phyloP scores from a whole-genome alignment of 139 green algal species.

The Bryopsis sp. region DNA sequence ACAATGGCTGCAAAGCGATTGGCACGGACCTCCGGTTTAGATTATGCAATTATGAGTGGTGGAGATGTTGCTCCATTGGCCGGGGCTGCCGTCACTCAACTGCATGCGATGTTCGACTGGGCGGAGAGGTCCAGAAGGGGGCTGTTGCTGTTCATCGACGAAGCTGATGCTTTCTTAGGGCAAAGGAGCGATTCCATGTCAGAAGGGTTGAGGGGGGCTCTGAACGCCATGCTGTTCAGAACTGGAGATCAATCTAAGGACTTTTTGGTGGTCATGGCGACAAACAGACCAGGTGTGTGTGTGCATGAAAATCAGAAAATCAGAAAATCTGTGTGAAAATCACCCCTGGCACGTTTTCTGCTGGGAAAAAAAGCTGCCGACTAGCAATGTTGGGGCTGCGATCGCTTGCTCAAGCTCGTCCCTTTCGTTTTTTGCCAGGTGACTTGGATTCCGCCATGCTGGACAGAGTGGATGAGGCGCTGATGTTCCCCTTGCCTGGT shows the following conservation, averaged over 20 bases:
- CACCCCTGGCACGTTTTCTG: no score
- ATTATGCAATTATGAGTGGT: conserved; percentile 97
- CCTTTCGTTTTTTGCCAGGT: conserved; percentile 33
- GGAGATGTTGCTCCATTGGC: conserved; percentile 91
- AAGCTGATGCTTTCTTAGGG: conserved; percentile 94
- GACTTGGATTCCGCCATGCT: conserved; percentile 89
- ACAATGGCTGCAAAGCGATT: conserved; percentile 95
- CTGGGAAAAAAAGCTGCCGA: no score
- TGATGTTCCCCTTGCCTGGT: conserved; percentile 80
- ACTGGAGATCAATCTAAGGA: conserved; percentile 58
- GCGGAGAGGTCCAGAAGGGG: conserved; percentile 65
- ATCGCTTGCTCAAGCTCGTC: no score
- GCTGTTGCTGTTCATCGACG: conserved; percentile 93
- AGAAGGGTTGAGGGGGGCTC: conserved; percentile 77
- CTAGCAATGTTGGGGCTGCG: no score
- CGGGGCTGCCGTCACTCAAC: conserved; percentile 80
- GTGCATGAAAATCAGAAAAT: no score
- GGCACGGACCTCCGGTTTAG: conserved; percentile 79
- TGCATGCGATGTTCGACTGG: conserved; percentile 98
- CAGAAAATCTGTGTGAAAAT: no score
- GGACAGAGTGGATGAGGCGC: conserved; percentile 91
- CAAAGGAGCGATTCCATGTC: conserved; percentile 70
- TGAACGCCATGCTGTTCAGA: conserved; percentile 90
- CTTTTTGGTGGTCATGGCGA: conserved; percentile 86
- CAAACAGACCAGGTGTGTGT: conserved; percentile 81